Conservation (phyloP, 176 grass and related monocot species). For the Bolboschoenus planiculmis region DNA sequence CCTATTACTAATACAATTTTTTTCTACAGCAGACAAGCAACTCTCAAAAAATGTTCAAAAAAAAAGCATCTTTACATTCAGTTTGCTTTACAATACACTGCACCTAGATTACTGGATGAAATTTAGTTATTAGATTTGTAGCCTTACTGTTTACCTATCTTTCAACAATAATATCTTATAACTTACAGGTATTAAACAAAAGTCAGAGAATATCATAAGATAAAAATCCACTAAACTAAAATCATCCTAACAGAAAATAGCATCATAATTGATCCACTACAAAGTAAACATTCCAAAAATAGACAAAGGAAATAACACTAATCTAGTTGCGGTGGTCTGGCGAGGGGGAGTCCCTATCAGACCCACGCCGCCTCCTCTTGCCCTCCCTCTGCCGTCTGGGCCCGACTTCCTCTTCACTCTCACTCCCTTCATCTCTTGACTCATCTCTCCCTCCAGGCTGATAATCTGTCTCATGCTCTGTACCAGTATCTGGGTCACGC, state of each 20-base stretch:
- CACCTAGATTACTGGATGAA: not conserved
- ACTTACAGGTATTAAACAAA: not conserved
- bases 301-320: not conserved
- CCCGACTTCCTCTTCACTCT: constrained; percentile 80
- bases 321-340: not conserved
- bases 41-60: not conserved
- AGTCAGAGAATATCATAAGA: not conserved
- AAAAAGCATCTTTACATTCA: not conserved
- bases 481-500: constrained; percentile 53
- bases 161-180: not conserved
- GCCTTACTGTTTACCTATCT: not conserved
- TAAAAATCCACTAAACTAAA: not conserved
- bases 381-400: constrained; percentile 64
- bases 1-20: not conserved
- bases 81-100: not conserved
- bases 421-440: constrained; percentile 56
- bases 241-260: not conserved
- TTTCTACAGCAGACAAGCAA: not conserved
- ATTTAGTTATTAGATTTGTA: constrained; percentile 5
- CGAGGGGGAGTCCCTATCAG: constrained; percentile 23
- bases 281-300: constrained; percentile 2
- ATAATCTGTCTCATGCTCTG: constrained; percentile 30
- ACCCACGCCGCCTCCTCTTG: constrained; percentile 7
- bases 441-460: constrained; percentile 31
- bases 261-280: not conserved